A percentile compares a stretch with the other conserved stretches of the same genome.
phyloP scores from a whole-genome alignment of 2,329 filamentous ascomycete species.

The Fusarium praegraminearum region DNA sequence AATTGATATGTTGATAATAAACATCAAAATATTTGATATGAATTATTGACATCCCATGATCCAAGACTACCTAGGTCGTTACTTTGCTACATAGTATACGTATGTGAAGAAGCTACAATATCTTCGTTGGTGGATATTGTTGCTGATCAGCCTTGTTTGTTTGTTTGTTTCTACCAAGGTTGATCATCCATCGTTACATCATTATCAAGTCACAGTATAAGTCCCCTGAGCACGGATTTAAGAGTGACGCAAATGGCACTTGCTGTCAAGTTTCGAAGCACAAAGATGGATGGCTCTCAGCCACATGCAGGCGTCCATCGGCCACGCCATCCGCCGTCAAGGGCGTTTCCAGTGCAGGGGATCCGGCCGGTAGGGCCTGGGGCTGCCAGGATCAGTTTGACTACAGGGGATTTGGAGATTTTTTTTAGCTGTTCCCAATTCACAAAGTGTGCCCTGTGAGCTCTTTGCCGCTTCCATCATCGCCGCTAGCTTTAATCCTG shows the following conservation, averaged over 20 bases:
- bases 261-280: slow-evolving; percentile 22
- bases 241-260: slow-evolving; percentile 42
- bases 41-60: background rate
- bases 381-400: slow-evolving; percentile 15
- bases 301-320: slow-evolving; percentile 35
- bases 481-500: slow-evolving; percentile 40
- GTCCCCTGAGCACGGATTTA: slow-evolving; percentile 21
- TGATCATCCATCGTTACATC: slow-evolving; percentile 32
- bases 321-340: slow-evolving; percentile 37
- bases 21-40: background rate
- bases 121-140: slow-evolving; percentile 16
- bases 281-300: slow-evolving; percentile 14
- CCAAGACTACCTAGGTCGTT: background rate
- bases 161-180: background rate
- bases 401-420: slow-evolving; percentile 22
- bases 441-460: slow-evolving; percentile 25
- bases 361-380: slow-evolving; percentile 27
- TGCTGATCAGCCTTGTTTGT: slow-evolving; percentile 13
- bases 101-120: slow-evolving; percentile 23
- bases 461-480: slow-evolving; percentile 45
- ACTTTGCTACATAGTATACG: background rate
- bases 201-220: slow-evolving; percentile 9
- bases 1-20: slow-evolving; percentile 14
- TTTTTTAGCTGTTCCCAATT: slow-evolving; percentile 19
- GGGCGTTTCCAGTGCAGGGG: slow-evolving; percentile 29